Base-by-base conservation (phyloP, 2,329 filamentous ascomycete genomes). In the Juglanconis sp. region DNA sequence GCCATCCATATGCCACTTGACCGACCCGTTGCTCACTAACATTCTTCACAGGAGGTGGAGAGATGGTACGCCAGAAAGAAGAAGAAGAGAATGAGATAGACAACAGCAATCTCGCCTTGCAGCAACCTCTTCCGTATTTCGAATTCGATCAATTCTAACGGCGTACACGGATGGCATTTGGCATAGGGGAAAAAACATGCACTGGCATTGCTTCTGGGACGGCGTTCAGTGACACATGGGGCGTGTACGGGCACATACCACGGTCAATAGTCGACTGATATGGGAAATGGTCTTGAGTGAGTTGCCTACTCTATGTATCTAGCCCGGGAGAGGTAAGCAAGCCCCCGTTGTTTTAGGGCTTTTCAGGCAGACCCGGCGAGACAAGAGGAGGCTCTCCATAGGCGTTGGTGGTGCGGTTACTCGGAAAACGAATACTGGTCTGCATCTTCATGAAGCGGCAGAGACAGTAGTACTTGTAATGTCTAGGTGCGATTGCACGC, bases 11-110 rank as follows among this genome's bases (percentile, higher is more conserved):
- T 10, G 5, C 4, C 36, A 31, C 10, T 40, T 32, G 6, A 8
- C 10, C 11, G 9, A 32, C 34, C 13, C 5, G n/a, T 47, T 5
- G 6, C 11, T 15, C 3, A n/a, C n/a, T 63, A 30, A 63, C 32
- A 35, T 15, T 1, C 9, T 13, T 11, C 36, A 31, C 30, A 63
- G 61, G 61, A 63, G 53, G 57, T 63, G 7, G 61, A 60, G 30
- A 63, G 61, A 40, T 63, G 61, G 57, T 63, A 60, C 56, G 32
- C 32, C 38, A 63, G 50, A 47, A 63, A 63, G 47, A 59, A 60
- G 24, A 63, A 57, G 50, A 63, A 63, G 47, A 35, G 61, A 24
- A 30, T 50, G 48, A 59, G 36, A 10, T 38, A 17, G 9, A 40
- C 13, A 11, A 32, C 13, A 44, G 10, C n/a, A 17, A n/a, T 44